Conservation (phyloP, 2,329 filamentous ascomycete species). For the Cladosporium sp. region DNA sequence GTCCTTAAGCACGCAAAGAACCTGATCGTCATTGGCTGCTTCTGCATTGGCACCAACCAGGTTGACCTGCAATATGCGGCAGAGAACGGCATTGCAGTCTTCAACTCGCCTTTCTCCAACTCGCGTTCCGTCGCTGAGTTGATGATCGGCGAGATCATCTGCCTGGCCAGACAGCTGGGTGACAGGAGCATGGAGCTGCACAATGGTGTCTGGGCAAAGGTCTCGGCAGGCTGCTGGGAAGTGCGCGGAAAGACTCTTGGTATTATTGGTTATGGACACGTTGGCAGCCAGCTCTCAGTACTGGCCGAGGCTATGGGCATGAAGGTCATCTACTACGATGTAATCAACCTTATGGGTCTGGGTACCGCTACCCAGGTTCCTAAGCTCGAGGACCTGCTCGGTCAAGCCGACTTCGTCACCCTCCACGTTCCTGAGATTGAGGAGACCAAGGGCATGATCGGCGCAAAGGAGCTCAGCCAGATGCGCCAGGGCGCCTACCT, state of each 20-base stretch:
- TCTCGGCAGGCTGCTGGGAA: slow-evolving; percentile 95
- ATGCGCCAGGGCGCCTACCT: slow-evolving; percentile 95
- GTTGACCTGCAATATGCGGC: slow-evolving; percentile 83
- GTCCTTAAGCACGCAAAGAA: slow-evolving; percentile 89
- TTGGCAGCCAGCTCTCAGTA: slow-evolving; percentile 92
- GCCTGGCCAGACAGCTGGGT: slow-evolving; percentile 82
- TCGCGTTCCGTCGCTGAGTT: slow-evolving; percentile 94
- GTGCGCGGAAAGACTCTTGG: slow-evolving; percentile 95
- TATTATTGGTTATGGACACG: slow-evolving; percentile 96
- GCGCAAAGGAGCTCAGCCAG: slow-evolving; percentile 68
- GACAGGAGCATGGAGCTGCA: slow-evolving; percentile 95
- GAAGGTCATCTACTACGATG: slow-evolving; percentile 95
- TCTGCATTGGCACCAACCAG: slow-evolving; percentile 98
- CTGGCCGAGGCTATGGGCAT: slow-evolving; percentile 97
- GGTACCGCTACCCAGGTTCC: slow-evolving; percentile 82
- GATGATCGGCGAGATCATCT: slow-evolving; percentile 90
- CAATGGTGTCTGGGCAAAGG: slow-evolving; percentile 94
- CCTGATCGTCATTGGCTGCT: slow-evolving; percentile 92
- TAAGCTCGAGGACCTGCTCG: slow-evolving; percentile 70
- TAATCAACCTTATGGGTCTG: slow-evolving; percentile 88
- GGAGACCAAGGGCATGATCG: slow-evolving; percentile 91
- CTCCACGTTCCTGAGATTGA: slow-evolving; percentile 90
- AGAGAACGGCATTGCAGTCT: slow-evolving; percentile 84
- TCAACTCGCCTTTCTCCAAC: slow-evolving; percentile 99
- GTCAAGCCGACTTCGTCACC: slow-evolving; percentile 83